A percentile compares a stretch with the other conserved stretches of the same genome.
These are phyloP conservation scores for Calocybe indica DNA, from an alignment of 768 basidiomycete genomes.

Conservation along the genomic window DNA sequence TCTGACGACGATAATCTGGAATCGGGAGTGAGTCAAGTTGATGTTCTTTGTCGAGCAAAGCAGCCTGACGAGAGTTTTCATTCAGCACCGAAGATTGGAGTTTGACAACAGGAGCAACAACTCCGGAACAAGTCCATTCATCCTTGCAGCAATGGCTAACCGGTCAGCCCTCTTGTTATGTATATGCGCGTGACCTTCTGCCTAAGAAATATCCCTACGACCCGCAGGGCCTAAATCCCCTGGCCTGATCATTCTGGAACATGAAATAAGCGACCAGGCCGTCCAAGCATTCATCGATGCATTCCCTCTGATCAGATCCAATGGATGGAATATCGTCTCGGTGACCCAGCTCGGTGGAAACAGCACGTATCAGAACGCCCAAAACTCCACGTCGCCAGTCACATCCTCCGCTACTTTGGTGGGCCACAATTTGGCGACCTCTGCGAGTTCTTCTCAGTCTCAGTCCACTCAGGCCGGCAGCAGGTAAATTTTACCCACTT, in stretches of 20 bases:
- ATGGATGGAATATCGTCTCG: constrained; percentile 68
- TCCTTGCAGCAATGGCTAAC: constrained; percentile 53
- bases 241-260: constrained; percentile 80
- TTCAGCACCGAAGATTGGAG: constrained; percentile 75
- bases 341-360: constrained; percentile 39
- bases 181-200: background rate
- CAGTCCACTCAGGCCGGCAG: background rate
- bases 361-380: constrained; percentile 42
- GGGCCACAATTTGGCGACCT: background rate
- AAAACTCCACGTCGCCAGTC: constrained; percentile 26
- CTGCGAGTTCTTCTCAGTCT: background rate
- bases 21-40: constrained; percentile 59
- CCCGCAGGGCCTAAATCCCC: constrained; percentile 57
- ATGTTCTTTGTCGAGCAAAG: background rate
- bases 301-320: constrained; percentile 55
- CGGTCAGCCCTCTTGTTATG: constrained; percentile 26
- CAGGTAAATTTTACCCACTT: too few species aligned
- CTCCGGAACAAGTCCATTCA: constrained; percentile 36
- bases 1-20: constrained; percentile 83
- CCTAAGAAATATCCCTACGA: background rate
- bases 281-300: constrained; percentile 63
- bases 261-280: constrained; percentile 61
- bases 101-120: constrained; percentile 39
- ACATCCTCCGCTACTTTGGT: constrained; percentile 16
- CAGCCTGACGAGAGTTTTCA: background rate